Base-by-base conservation (phyloP, 305 asterid genomes). In the Fraxinus albicans region DNA sequence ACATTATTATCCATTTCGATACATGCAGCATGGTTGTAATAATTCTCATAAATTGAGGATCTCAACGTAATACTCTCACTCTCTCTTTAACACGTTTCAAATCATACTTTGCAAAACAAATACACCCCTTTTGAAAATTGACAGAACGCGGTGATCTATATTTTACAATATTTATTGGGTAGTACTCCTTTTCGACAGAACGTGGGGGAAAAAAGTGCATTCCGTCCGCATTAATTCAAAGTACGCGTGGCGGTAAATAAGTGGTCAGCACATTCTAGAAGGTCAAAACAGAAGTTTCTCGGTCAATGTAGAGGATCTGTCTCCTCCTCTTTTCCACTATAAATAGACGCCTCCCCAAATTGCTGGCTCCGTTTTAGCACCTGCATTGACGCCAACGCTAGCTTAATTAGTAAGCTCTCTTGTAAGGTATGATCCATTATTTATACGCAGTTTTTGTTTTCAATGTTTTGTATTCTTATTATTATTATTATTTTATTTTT, bases 201-300 rank as follows among this genome's bases (percentile, higher is more conserved):
- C 53, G 50, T 9, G 17, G 17, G 17, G 53, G 17, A 8, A 15
- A 50, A 53, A 53, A 53, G 21, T 55, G 3, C 67, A 17, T 55
- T 58, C 27, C 69, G 25, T 2, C 27, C 4, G 10, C 12, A 17
- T 23, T 0, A 44, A 76, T 40, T 13, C 13, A 6, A 2, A 3
- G 3, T 19, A 85, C 82, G 81, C 89, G 93, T 88, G 93, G 83
- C 85, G 0, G 0, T 1, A 53, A 38, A 17, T 13, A 13, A 89
- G 70, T 90, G 94, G 94, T 0, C 29, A 1, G 91, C 69, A 91
- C 40, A 10, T 87, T 92, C 93, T 88, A 81, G 96, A 90, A 89
- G 31, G 76, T 17, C 25, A 67, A 10, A 10, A 76, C 80, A 76
- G 80, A 76, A 36, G 21, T 3, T 76, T 42, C 38, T 33, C 21